Percentiles rank a stretch among this genome's conserved stretches.
Evolutionary conservation across 495 filamentous ascomycete species (phyloP).

Genomic region (Trichoderma orchidacearum): DNA sequence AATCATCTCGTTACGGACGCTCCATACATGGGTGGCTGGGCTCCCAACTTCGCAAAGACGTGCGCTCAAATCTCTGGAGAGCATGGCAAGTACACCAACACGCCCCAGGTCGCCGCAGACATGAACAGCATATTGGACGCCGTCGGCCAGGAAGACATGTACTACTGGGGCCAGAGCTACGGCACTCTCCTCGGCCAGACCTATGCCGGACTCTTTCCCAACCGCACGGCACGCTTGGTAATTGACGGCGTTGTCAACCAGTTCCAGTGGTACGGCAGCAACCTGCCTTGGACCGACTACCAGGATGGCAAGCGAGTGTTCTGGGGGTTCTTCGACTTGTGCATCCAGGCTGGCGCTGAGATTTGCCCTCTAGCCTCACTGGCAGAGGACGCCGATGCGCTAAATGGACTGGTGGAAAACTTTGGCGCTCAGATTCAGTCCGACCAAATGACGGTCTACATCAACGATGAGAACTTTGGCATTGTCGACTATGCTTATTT

Average conservation of each 20-base stretch:
- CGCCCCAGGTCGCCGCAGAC: slow-evolving; percentile 33
- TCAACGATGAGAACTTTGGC: slow-evolving; percentile 24
- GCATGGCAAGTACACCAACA: slow-evolving; percentile 26
- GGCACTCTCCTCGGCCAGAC: slow-evolving; percentile 48
- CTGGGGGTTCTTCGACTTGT: slow-evolving; percentile 28
- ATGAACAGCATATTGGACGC: slow-evolving; percentile 36
- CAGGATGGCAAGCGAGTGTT: slow-evolving; percentile 23
- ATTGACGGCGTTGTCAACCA: slow-evolving; percentile 29
- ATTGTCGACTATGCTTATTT: slow-evolving; percentile 20
- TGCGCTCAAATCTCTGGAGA: slow-evolving; percentile 29
- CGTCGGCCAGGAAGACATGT: slow-evolving; percentile 24
- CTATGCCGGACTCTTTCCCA: slow-evolving; percentile 29
- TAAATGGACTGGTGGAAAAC: slow-evolving; percentile 13
- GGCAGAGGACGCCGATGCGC: slow-evolving; percentile 12
- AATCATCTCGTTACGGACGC: slow-evolving; percentile 17
- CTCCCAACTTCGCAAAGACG: slow-evolving; percentile 19
- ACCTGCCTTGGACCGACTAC: slow-evolving; percentile 10
- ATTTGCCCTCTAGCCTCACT: slow-evolving; percentile 20
- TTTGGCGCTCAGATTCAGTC: slow-evolving; percentile 13
- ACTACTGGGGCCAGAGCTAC: slow-evolving; percentile 55
- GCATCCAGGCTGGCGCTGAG: slow-evolving; percentile 18
- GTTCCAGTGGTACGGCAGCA: slow-evolving; percentile 18
- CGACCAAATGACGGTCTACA: slow-evolving; percentile 24
- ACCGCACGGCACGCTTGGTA: slow-evolving; percentile 22
- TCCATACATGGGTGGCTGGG: slow-evolving; percentile 25